phyloP scores from a whole-genome alignment of 1,284 basidiomycete species.

The Tremellales sp. region DNA sequence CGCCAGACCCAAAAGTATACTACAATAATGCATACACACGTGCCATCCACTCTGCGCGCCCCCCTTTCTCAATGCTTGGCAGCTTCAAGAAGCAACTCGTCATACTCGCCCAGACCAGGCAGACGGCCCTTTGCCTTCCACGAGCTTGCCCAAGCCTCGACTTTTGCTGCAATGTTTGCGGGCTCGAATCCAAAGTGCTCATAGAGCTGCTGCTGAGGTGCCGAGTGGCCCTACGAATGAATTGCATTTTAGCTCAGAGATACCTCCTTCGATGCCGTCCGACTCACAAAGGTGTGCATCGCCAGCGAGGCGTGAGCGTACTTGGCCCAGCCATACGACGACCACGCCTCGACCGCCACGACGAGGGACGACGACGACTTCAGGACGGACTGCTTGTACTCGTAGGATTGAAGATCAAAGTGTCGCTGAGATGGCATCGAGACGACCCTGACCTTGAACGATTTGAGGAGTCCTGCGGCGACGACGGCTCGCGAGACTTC shows the following conservation, averaged over 20 bases:
- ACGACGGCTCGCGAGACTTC: conserved; percentile 25
- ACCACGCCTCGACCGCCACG: conserved; percentile 25
- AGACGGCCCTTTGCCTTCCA: too few species aligned
- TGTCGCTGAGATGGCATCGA: conserved; percentile 20
- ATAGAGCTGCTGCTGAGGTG: conserved; percentile 19
- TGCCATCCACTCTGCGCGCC: too few species aligned
- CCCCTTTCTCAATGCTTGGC: too few species aligned
- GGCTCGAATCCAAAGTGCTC: conserved; percentile 24
- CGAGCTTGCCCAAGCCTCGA: conserved; percentile 15
- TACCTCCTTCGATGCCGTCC: too few species aligned
- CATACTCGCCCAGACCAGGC: too few species aligned
- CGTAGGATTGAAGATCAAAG: conserved; percentile 20
- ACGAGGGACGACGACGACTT: conserved; percentile 13
- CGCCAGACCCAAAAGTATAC: too few species aligned
- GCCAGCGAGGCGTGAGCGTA: conserved; percentile 23
- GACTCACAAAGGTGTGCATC: conserved; percentile 26
- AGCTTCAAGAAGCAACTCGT: too few species aligned
- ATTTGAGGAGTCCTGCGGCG: conserved; percentile 14
- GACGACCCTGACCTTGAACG: conserved; percentile 17
- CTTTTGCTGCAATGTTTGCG: conserved; percentile 16
- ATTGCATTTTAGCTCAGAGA: too few species aligned
- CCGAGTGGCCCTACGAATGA: conserved; percentile 19
- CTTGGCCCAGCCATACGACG: conserved; percentile 19
- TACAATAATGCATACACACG: too few species aligned
- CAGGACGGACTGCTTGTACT: conserved; percentile 17